phyloP scores from a whole-genome alignment of 768 basidiomycete genomes.

The Cystobasidium tubakii region DNA sequence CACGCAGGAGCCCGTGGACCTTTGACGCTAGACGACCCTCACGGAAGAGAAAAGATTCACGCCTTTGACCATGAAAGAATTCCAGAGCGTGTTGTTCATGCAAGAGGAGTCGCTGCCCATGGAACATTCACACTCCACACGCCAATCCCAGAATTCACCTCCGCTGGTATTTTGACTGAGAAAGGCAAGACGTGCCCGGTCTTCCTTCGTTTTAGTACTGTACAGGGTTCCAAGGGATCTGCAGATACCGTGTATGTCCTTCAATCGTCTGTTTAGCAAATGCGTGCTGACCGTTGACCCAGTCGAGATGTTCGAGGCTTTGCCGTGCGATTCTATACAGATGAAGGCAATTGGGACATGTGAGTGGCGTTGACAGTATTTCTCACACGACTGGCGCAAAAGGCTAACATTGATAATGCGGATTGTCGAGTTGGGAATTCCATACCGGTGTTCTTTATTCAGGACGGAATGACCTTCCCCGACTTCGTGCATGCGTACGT shows the following conservation, averaged over 20 bases:
- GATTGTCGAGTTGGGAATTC: slow-evolving; percentile 52
- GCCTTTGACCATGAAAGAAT: slow-evolving; percentile 84
- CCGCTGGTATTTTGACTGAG: slow-evolving; percentile 52
- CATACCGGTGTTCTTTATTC: slow-evolving; percentile 56
- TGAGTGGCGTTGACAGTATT: no score
- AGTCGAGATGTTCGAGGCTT: slow-evolving; percentile 80
- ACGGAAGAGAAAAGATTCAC: slow-evolving; percentile 54
- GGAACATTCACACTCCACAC: slow-evolving; percentile 75
- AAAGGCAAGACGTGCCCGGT: slow-evolving; percentile 59
- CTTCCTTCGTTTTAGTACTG: slow-evolving; percentile 80
- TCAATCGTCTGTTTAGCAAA: no score
- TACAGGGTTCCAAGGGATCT: slow-evolving; percentile 72
- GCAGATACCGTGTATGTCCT: slow-evolving; percentile 60
- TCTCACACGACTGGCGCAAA: no score
- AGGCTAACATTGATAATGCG: no score
- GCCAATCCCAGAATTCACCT: slow-evolving; percentile 65
- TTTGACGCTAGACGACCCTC: slow-evolving; percentile 60
- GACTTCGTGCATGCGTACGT: slow-evolving; percentile 64
- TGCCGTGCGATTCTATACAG: slow-evolving; percentile 73
- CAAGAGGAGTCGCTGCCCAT: slow-evolving; percentile 61
- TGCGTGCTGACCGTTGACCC: no score
- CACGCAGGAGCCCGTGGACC: slow-evolving; percentile 57
- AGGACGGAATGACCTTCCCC: slow-evolving; percentile 63
- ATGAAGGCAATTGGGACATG: slow-evolving; percentile 72
- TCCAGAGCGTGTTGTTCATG: slow-evolving; percentile 63